Evolutionary conservation across 441 rosid genomes (phyloP).

Genomic region (Adansonia gregorii): DNA sequence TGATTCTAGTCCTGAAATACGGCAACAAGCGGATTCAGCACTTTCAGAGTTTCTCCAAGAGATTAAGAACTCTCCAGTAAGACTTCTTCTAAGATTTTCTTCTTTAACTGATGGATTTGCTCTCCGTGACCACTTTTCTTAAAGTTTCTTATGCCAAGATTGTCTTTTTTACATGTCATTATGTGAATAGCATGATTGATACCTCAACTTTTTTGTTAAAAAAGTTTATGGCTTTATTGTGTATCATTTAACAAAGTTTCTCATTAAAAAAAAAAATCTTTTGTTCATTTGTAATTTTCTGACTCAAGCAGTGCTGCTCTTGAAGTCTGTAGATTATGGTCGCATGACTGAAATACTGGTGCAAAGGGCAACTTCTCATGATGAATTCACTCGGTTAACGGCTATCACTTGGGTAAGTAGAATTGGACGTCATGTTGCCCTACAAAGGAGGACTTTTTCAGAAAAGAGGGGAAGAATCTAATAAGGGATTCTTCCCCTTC

Average conservation of each 20-base stretch:
- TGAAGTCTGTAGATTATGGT: conserved; percentile 99
- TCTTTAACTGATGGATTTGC: conserved; percentile 20
- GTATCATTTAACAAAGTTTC: conserved; percentile 26
- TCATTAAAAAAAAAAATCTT: conserved; percentile 29
- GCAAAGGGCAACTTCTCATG: conserved; percentile 88
- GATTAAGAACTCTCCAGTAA: conserved; percentile 99
- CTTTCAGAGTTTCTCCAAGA: conserved; percentile 99
- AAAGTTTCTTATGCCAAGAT: conserved; percentile 16
- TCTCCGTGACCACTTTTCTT: conserved; percentile 9
- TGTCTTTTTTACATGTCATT: conserved; percentile 2
- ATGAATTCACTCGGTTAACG: conserved; percentile 97
- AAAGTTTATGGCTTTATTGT: conserved; percentile 7
- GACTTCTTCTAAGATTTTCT: conserved; percentile 42
- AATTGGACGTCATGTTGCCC: background rate
- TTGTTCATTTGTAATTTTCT: conserved; percentile 73
- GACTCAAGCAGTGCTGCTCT: conserved; percentile 87
- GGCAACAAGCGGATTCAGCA: conserved; percentile 99
- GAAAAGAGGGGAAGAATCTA: conserved; percentile 4
- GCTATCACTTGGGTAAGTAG: conserved; percentile 96
- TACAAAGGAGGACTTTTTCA: background rate
- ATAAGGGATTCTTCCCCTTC: background rate
- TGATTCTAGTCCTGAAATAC: conserved; percentile 96
- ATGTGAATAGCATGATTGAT: conserved; percentile 16
- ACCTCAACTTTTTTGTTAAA: background rate
- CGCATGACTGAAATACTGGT: conserved; percentile 99